These are phyloP conservation scores for Phalaenopsis aphrodite DNA, from an alignment of 106 monocot species.

Conservation along the genomic window DNA sequence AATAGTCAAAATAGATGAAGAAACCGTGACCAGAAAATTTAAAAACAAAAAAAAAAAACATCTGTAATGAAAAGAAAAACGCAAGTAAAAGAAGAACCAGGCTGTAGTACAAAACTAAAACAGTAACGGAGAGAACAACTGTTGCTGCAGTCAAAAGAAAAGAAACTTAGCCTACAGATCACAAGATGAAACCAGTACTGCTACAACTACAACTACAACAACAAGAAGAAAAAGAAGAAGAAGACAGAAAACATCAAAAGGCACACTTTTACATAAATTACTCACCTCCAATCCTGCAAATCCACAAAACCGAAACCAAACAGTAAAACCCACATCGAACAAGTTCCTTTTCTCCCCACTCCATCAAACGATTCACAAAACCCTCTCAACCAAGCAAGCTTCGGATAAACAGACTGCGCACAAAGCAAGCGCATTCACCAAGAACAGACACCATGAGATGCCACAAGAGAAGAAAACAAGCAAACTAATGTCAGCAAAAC, in stretches of 20 bases:
- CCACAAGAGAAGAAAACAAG: conserved; percentile 3
- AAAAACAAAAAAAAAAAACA: background rate
- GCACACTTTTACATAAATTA: background rate
- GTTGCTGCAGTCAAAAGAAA: background rate
- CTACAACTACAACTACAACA: too few relatives aligned
- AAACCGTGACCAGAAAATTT: background rate
- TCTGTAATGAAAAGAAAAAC: background rate
- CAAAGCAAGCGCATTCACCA: background rate
- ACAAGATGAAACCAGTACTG: background rate
- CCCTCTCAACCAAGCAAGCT: background rate
- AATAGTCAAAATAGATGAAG: background rate
- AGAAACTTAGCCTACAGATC: background rate
- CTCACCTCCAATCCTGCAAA: background rate
- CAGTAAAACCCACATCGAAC: background rate
- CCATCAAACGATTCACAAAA: conserved; percentile 1
- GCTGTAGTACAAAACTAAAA: too few relatives aligned
- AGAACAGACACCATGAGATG: background rate
- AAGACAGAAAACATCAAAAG: background rate
- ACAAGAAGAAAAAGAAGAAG: too few relatives aligned
- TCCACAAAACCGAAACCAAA: background rate
- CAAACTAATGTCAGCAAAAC: background rate
- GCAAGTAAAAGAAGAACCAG: too few relatives aligned
- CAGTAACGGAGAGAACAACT: background rate
- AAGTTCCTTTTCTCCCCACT: background rate
- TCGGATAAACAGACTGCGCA: background rate